Base-by-base conservation (phyloP, 345 rosid species). In the Aquilaria yunnanensis region DNA sequence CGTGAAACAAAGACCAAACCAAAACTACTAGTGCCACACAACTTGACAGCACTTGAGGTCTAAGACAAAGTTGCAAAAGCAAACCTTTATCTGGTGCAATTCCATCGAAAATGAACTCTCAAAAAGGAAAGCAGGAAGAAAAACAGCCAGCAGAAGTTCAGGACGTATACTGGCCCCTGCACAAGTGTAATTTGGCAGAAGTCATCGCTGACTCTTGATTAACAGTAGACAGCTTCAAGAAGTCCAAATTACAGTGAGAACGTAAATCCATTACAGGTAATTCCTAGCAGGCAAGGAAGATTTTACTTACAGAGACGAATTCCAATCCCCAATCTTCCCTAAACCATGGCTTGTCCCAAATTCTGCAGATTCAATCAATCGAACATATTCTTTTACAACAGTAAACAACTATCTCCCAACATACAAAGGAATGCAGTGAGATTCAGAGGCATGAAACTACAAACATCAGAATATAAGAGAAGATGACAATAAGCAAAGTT, bases 81-180 rank as follows among this genome's bases (percentile, higher is more conserved):
- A 63, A 73, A 94, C 98, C 97, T 88, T 90, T 67, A 94, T 90
- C 77, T 90, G 96, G 74, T 94, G 99, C 61, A 87, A 69, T 74
- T 94, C 96, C 99, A 90, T 90, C 0, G 96, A 78, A 67, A 94
- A 94, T 34, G 99, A 77, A 75, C 97, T 94, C 82, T 94, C 97
- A 31, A 90, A 94, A 64, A 94, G 92, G 69, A 94, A 90, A 43
- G 99, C 93, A 12, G 99, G 99, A 73, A 94, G 96, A 72, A 94
- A 90, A 52, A 94, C 92, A 47, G 97, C 97, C 76, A 90, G 72
- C 30, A 94, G 77, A 68, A 90, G 96, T 32, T 88, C 82, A 13
- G 97, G 97, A 67, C 90, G 79, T 53, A 94, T 94, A 0, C 14
- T 66, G 14, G 94, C 81, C 99, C 99, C 99, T 94, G 76, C 65